Evolutionary conservation across 1,284 basidiomycete genomes (phyloP), one percentile per base, ranked within the genome.

Genomic region (Cutaneotrichosporon cavernicola): DNA sequence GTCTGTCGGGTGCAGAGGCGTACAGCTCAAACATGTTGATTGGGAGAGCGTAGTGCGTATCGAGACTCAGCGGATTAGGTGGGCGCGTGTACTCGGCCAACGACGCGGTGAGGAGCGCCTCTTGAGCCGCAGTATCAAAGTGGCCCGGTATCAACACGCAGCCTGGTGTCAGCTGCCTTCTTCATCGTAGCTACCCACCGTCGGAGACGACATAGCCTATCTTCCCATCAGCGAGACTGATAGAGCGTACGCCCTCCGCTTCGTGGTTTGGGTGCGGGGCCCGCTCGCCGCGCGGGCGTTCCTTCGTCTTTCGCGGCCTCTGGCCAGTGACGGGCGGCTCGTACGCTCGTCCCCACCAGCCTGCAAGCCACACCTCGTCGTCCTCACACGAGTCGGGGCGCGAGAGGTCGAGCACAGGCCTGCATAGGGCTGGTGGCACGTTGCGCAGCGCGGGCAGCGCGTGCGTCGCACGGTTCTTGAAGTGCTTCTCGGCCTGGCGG

Each of bases 21-120:
- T 76, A 74, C 1, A 86, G 68, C 72, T 83, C 84, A 26, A 86
- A 82, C 58, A 88, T 86, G 31, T 76, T 58, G 0, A 77, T 60
- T 0, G 93, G 93, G 5, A 94, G 81, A 51, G 82, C 61, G 72
- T 94, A 95, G 78, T 96, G 93, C 0, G 87, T 86, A 63, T 92
- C 89, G 30, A 96, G 86, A 69, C 92, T 94, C 0, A 91, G 92
- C 59, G 90, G 88, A 75, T 95, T 96, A 0, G 92, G 91, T 30
- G 84, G 78, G 5, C 84, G 83, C 0, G 92, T 89, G 70, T 94
- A 91, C 36, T 88, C 85, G 26, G 82, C 76, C 7, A 97, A 84
- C 36, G 90, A 85, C 84, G 89, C 88, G 62, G 79, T 80, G 18
- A 90, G 83, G 4, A 96, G 84, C 1, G 82, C 73, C 30, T 86